These are phyloP conservation scores for Fistulinella cinereoalba DNA, from an alignment of 1,284 basidiomycete species.

Conservation along the genomic window DNA sequence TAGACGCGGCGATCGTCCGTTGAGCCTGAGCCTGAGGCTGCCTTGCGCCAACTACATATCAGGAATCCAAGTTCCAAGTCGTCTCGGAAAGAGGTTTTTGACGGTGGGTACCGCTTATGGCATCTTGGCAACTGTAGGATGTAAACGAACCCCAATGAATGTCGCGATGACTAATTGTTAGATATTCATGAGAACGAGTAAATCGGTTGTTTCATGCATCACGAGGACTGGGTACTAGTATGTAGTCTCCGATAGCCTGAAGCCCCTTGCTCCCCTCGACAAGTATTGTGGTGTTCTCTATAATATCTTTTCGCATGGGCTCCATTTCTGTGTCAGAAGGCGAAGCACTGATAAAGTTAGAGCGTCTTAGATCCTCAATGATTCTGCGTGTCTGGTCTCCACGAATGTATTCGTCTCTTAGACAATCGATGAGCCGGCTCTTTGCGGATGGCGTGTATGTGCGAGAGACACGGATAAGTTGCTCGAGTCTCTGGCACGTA, in stretches of 20 bases:
- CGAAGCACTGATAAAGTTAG: slow-evolving; percentile 23
- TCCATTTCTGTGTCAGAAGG: slow-evolving; percentile 19
- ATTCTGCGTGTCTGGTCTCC: slow-evolving; percentile 22
- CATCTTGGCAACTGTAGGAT: too few species aligned
- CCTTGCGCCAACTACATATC: too few species aligned
- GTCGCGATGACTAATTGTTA: too few species aligned
- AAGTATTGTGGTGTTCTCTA: slow-evolving; percentile 24
- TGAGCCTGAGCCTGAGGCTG: too few species aligned
- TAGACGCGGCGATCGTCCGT: too few species aligned
- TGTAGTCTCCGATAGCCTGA: slow-evolving; percentile 23
- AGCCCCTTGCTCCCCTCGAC: slow-evolving; percentile 28
- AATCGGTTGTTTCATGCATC: slow-evolving; percentile 2
- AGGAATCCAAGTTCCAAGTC: too few species aligned
- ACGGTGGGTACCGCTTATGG: too few species aligned
- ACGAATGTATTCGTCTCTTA: slow-evolving; percentile 26
- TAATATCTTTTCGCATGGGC: slow-evolving; percentile 21
- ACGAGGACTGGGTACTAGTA: slow-evolving; percentile 20
- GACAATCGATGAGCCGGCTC: slow-evolving; percentile 16
- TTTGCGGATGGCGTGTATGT: slow-evolving; percentile 19
- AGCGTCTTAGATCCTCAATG: slow-evolving; percentile 25
- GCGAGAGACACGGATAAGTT: slow-evolving; percentile 22
- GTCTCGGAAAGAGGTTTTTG: too few species aligned
- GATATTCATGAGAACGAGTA: background rate
- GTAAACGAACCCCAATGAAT: too few species aligned
- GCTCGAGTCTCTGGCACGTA: slow-evolving; percentile 27